Base-by-base conservation (phyloP, 768 basidiomycete species). In the Mycena haematopus region DNA sequence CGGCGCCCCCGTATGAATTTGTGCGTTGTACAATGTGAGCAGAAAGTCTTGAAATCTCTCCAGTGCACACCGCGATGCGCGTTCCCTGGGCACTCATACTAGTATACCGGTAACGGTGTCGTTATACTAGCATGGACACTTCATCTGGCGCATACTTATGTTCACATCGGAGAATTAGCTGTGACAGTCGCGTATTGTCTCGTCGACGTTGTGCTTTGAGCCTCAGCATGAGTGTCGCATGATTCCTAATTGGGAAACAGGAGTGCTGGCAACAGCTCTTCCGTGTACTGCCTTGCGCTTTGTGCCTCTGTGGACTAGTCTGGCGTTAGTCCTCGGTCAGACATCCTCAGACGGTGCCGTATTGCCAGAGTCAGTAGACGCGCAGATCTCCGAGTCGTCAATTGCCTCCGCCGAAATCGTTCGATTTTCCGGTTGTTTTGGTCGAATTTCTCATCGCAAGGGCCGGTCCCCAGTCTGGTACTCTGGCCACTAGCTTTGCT, bases 381-480 rank as follows among this genome's bases (percentile, higher is more conserved):
- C 46, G 24, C 22, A 44, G 11, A 46, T 8, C 46, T 24, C 46
- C 21, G 17, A 2, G 10, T 15, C 44, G 17, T 29, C 50, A 36
- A 38, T 52, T 63, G 29, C 31, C 44, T 54, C 56, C 19, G 22
- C 31, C 52, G 40, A 27, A 58, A 57, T 54, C 52, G 57, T 58
- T 31, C 62, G 36, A 59, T 59, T 55, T 25, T 35, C n/a, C 44
- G 45, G 44, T 50, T 13, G 44, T 51, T 51, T 42, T 57, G n/a
- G n/a, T n/a, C 51, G 21, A 44, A 52, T 22, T 63, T 46, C 42
- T 31, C 55, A 51, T 44, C 46, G 22, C 25, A 35, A 22, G 33
- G 50, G 24, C 45, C 2, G 45, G 33, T 35, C 40, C 42, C 38
- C 21, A 1, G 10, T 52, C 50, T 22, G 31, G 33, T 35, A 33